phyloP scores from a whole-genome alignment of 2,329 filamentous ascomycete genomes.

The Emydomyces testavorans region DNA sequence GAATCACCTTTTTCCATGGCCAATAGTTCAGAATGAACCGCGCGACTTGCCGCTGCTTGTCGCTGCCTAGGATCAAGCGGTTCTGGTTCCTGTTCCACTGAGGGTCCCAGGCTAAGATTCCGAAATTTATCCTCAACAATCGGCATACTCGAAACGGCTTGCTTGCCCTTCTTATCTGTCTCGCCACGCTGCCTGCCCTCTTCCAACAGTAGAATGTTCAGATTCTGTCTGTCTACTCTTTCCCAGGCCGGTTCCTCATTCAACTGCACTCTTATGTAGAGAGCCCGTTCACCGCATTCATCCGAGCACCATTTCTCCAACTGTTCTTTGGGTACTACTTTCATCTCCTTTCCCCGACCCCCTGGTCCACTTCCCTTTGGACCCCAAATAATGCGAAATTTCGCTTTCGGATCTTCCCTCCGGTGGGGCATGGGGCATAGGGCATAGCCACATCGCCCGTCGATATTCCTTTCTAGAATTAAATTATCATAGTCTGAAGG shows the following conservation, averaged over 20 bases:
- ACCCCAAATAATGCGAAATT: constrained; percentile 56
- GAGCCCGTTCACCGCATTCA: constrained; percentile 62
- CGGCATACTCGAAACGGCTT: neutral
- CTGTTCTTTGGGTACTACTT: constrained; percentile 59
- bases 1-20: constrained; percentile 16
- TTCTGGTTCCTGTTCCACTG: constrained; percentile 9
- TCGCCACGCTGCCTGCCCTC: constrained; percentile 39
- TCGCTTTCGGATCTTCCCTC: constrained; percentile 45
- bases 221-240: constrained; percentile 48
- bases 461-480: constrained; percentile 77
- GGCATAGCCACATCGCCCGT: constrained; percentile 69
- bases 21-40: constrained; percentile 5
- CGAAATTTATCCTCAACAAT: constrained; percentile 7
- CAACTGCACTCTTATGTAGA: constrained; percentile 83
- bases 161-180: constrained; percentile 15
- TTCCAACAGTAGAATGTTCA: constrained; percentile 52
- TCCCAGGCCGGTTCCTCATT: constrained; percentile 78
- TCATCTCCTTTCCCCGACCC: constrained; percentile 43
- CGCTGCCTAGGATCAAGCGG: constrained; percentile 21
- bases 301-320: constrained; percentile 80
- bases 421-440: constrained; percentile 60
- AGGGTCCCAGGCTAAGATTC: neutral
- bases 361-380: constrained; percentile 38
- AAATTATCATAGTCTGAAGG: constrained; percentile 82
- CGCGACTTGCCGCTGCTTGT: constrained; percentile 22